These are phyloP conservation scores for Dichotomocladium elegans DNA, from an alignment of 371 early-diverging fungal genomes.

Conservation along the genomic window DNA sequence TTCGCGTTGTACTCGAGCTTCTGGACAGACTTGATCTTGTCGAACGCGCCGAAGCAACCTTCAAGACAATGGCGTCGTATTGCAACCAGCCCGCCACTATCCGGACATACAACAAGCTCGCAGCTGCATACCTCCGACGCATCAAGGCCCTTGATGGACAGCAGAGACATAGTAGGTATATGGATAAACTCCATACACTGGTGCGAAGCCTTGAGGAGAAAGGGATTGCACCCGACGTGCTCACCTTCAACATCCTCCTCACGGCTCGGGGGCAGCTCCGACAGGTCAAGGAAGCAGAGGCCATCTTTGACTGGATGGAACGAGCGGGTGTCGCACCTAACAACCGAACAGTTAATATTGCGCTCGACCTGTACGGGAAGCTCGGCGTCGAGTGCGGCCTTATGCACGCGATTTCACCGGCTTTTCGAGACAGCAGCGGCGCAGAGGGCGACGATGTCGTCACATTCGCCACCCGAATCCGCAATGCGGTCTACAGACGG, in stretches of 20 bases:
- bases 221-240: constrained; percentile 13
- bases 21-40: constrained; percentile 23
- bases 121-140: constrained; percentile 25
- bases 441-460: constrained; percentile 20
- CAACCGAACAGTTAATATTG: constrained; percentile 33
- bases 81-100: constrained; percentile 11
- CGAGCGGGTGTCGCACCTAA: constrained; percentile 4
- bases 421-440: background rate
- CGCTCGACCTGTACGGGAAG: constrained; percentile 24
- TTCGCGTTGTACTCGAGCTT: constrained; percentile 21
- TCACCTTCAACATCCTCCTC: constrained; percentile 26
- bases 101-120: constrained; percentile 23
- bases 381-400: background rate
- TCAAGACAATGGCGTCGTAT: constrained; percentile 18
- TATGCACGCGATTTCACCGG: background rate
- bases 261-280: constrained; percentile 19
- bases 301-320: constrained; percentile 6
- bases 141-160: constrained; percentile 16
- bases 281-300: constrained; percentile 13
- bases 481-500: constrained; percentile 25
- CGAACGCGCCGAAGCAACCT: constrained; percentile 24
- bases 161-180: constrained; percentile 15
- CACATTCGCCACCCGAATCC: constrained; percentile 29
- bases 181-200: constrained; percentile 20
- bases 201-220: constrained; percentile 17